Conservation (phyloP, 169 alveolate genomes). For the Cyclospora cayetanensis region DNA sequence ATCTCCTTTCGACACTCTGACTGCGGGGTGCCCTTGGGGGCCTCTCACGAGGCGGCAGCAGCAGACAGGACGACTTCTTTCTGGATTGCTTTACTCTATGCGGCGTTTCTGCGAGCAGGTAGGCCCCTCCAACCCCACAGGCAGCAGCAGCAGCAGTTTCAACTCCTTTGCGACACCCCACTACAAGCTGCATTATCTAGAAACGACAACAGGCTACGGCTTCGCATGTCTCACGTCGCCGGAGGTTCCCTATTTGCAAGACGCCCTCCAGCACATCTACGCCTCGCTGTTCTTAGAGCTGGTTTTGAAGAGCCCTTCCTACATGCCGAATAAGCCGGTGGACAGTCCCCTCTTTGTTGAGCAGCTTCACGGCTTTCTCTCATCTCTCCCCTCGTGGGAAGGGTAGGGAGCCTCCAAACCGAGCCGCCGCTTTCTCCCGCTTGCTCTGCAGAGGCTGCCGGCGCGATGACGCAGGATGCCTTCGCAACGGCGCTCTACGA, state of each 20-base stretch:
- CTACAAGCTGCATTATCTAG: conserved; percentile 55
- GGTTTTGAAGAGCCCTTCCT: conserved; percentile 49
- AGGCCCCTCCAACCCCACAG: neutral
- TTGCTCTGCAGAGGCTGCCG: conserved; percentile 3
- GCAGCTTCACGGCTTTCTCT: conserved; percentile 34
- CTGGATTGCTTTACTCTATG: conserved; percentile 63
- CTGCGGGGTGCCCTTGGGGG: neutral
- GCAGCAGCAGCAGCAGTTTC: conserved; percentile 60
- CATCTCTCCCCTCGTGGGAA: conserved; percentile 4
- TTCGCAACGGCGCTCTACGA: conserved; percentile 26
- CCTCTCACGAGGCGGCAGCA: conserved; percentile 22
- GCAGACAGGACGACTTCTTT: conserved; percentile 32
- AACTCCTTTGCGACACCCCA: conserved; percentile 21
- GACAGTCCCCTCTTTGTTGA: conserved; percentile 10
- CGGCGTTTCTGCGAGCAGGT: conserved; percentile 65
- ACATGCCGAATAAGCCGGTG: neutral
- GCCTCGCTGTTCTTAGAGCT: conserved; percentile 19
- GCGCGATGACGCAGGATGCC: neutral
- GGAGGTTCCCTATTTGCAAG: conserved; percentile 46
- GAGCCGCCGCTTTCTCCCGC: conserved; percentile 43
- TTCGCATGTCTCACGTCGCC: conserved; percentile 70
- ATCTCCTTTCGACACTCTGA: neutral
- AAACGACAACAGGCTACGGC: conserved; percentile 66
- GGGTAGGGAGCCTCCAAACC: neutral
- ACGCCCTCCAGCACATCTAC: conserved; percentile 43